Evolutionary conservation across 2,329 filamentous ascomycete species (phyloP).

Genomic region (Gremmenia infestans): DNA sequence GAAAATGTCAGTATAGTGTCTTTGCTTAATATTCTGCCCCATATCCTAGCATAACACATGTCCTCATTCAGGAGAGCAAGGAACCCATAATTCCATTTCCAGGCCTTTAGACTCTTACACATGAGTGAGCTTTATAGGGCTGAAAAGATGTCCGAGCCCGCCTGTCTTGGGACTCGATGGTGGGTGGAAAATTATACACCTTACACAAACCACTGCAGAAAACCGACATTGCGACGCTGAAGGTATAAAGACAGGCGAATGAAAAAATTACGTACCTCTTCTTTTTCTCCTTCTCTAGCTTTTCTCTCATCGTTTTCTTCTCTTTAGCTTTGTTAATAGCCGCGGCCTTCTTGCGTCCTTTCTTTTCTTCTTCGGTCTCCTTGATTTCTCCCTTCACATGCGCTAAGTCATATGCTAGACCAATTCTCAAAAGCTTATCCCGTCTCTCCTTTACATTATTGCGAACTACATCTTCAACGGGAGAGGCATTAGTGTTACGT

Average conservation of each 20-base stretch:
- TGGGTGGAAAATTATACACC: too few relatives aligned
- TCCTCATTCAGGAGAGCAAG: too few relatives aligned
- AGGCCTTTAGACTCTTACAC: too few relatives aligned
- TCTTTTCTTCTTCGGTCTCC: slow-evolving; percentile 43
- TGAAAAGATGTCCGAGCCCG: too few relatives aligned
- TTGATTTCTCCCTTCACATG: slow-evolving; percentile 52
- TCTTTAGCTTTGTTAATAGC: slow-evolving; percentile 36
- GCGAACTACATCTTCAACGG: slow-evolving; percentile 43
- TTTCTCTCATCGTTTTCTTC: slow-evolving; percentile 34
- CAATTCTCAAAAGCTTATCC: slow-evolving; percentile 55
- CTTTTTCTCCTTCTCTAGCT: slow-evolving; percentile 25
- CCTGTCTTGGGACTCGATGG: too few relatives aligned
- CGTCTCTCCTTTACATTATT: slow-evolving; percentile 32
- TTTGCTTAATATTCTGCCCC: too few relatives aligned
- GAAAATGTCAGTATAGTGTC: neutral
- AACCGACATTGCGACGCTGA: too few relatives aligned
- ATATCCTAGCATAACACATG: too few relatives aligned
- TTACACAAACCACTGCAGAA: too few relatives aligned
- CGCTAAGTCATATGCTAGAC: slow-evolving; percentile 54
- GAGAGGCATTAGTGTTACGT: slow-evolving; percentile 36
- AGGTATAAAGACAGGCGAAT: too few relatives aligned
- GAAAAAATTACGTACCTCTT: slow-evolving; percentile 5
- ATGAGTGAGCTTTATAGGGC: too few relatives aligned
- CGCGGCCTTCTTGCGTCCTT: slow-evolving; percentile 41
- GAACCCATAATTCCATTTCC: too few relatives aligned